phyloP scores from a whole-genome alignment of 129 eudicot species.

The Lonicera japonica region DNA sequence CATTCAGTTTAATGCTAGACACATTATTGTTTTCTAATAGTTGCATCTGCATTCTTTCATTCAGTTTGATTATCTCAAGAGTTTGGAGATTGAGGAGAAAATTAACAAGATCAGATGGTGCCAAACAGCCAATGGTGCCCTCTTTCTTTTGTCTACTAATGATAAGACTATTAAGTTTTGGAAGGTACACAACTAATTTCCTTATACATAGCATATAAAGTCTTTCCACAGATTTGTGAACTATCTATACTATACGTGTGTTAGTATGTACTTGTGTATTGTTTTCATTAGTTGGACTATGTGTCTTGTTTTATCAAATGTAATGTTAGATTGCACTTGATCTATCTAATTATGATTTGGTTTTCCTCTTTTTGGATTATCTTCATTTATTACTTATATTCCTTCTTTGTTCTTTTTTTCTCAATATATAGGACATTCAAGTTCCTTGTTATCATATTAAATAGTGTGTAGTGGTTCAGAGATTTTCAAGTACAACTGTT shows the following conservation, averaged over 20 bases:
- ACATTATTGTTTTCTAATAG: conserved; percentile 5
- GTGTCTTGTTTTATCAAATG: not conserved
- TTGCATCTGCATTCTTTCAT: conserved; percentile 13
- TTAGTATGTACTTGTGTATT: not conserved
- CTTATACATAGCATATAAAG: not conserved
- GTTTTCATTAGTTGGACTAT: not conserved
- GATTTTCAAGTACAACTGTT: not conserved
- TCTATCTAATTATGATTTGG: not conserved
- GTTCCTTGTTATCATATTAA: too few relatives aligned
- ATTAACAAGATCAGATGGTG: conserved; percentile 99
- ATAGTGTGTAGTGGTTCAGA: not conserved
- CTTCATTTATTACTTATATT: not conserved
- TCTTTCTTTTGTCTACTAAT: conserved; percentile 92
- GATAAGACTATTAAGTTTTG: conserved; percentile 97
- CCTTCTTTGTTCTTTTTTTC: not conserved
- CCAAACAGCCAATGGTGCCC: conserved; percentile 89
- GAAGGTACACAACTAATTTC: conserved; percentile 55
- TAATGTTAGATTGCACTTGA: not conserved
- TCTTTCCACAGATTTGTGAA: not conserved
- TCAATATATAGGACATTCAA: too few relatives aligned
- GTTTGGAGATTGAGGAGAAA: conserved; percentile 99
- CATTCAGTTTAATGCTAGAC: too few relatives aligned
- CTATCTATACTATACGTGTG: not conserved
- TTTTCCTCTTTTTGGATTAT: not conserved
- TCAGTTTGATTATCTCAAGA: conserved; percentile 99